Evolutionary conservation across 176 grass and related monocot genomes (phyloP), one percentile per base, ranked within the genome.

Genomic region (Lolium perenne): DNA sequence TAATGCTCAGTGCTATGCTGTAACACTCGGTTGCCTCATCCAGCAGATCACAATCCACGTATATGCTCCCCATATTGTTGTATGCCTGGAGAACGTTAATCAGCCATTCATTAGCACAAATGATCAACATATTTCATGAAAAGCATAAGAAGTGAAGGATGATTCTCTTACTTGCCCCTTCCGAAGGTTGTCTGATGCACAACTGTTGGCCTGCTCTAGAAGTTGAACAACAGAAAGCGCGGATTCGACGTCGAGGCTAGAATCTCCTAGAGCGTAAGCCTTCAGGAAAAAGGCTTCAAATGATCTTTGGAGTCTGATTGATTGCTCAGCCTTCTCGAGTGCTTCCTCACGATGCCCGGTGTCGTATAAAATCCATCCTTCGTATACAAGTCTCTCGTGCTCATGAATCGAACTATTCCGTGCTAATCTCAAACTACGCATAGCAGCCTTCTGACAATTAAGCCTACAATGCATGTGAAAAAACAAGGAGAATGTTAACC

Each of bases 21-120:
- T 98, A 98, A 29, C 97, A 98, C 57, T 90, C 91, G 26, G 89
- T 80, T 12, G 97, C 97, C 86, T 95, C 86, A 57, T 95, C 97
- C 60, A 95, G 87, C 90, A 95, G 88, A 73, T 98, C 94, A 53
- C 92, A 95, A 41, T 98, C 97, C 79, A 98, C 97, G 32, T 87
- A 94, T 56, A 96, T 98, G 84, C 92, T 95, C 80, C 94, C 97
- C 94, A 98, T 98, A 21, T 98, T 98, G 90, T 98, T 95, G 49
- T 95, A 91, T 55, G 97, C 97, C 97, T 98, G 71, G 83, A 88
- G 10, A 57, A 86, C 15, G 59, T 47, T 26, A 29, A 2, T n/a
- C 3, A 23, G 35, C 8, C 48, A 17, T 7, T 66, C 14, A 21
- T 82, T 53, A 80, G 41, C 62, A 45, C 21, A 69, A 43, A 15